Evolutionary conservation across 768 basidiomycete species (phyloP), one percentile per base, ranked within the genome.

Genomic region (Suillus occidentalis): DNA sequence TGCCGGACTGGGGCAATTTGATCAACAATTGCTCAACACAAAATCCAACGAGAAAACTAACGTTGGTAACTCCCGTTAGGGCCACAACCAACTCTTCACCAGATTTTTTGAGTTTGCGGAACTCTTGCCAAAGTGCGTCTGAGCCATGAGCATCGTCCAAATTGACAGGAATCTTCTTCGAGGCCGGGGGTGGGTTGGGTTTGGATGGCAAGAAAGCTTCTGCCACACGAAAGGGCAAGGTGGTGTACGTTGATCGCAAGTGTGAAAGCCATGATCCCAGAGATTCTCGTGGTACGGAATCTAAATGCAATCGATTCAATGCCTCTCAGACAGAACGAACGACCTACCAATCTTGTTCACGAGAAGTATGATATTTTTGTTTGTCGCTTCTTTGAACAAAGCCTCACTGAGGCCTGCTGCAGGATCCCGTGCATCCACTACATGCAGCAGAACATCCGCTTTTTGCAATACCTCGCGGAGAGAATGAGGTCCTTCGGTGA

Each of bases 341-440:
- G 57, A 81, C 89, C 64, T 69, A 93, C 95, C 95, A 68, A 90
- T 89, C 81, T 97, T 97, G 76, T 91, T 96, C 62, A 97, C 75
- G 20, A 96, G 80, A n/a, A 95, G 76, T 22, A 89, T 69, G 14
- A 90, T 76, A 74, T 76, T 81, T 70, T 83, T 83, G 65, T 75
- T 84, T 47, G 66, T 74, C 52, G 73, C 80, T 52, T 79, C 67
- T 42, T 76, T 75, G 22, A 79, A 76, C 57, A 89, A 74, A 25
- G 83, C 77, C 72, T 95, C 92, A 70, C 89, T 92, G 60, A 94
- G 82, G 72, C 84, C 88, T 22, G 90, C 81, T 13, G 85, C 73
- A 13, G 95, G 94, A 73, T 97, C 95, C 57, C 94, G 83, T 2
- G 89, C 91, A 73, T 97, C 95, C 52, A 97, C 82, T 16, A 97